Percentiles rank a stretch among this genome's conserved stretches.
Evolutionary conservation across 2,329 filamentous ascomycete genomes (phyloP).

Genomic region (Trichophyton mentagrophytes): DNA sequence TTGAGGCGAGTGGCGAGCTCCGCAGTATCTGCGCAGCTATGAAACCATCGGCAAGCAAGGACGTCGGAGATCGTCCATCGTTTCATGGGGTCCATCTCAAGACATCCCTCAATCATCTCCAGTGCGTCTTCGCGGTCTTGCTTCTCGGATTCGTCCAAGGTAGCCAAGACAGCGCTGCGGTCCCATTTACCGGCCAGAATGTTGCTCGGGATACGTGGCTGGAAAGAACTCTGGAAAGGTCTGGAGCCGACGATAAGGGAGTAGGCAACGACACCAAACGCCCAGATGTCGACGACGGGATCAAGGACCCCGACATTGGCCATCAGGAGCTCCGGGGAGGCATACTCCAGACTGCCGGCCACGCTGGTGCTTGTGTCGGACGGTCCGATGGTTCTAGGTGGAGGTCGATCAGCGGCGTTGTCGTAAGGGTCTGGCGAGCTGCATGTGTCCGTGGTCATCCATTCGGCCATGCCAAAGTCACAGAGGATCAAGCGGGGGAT

Average conservation of each 20-base stretch:
- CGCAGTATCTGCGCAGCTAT: conserved; percentile 24
- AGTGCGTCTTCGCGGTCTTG: conserved; percentile 35
- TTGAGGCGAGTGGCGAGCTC: conserved; percentile 23
- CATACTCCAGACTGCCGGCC: conserved; percentile 48
- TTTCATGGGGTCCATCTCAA: conserved; percentile 42
- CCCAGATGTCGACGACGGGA: conserved; percentile 53
- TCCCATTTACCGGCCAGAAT: conserved; percentile 51
- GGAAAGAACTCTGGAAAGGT: conserved; percentile 50
- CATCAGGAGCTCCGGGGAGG: conserved; percentile 36
- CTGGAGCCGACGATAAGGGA: conserved; percentile 48
- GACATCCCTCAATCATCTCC: conserved; percentile 47
- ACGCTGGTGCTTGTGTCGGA: conserved; percentile 45
- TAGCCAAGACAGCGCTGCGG: conserved; percentile 34
- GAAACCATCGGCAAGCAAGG: conserved; percentile 44
- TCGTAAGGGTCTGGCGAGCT: conserved; percentile 39
- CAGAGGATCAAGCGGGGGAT: conserved; percentile 44
- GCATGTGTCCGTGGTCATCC: conserved; percentile 45
- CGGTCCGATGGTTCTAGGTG: conserved; percentile 40
- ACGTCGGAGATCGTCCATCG: conserved; percentile 48
- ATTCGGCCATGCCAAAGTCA: conserved; percentile 59
- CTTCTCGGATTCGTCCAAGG: conserved; percentile 23
- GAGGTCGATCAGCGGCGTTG: conserved; percentile 34
- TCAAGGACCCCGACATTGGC: conserved; percentile 30
- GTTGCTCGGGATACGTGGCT: conserved; percentile 45
- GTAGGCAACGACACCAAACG: conserved; percentile 52